Evolutionary conservation across 495 filamentous ascomycete species (phyloP).

Genomic region (Penicillium subrubescens): DNA sequence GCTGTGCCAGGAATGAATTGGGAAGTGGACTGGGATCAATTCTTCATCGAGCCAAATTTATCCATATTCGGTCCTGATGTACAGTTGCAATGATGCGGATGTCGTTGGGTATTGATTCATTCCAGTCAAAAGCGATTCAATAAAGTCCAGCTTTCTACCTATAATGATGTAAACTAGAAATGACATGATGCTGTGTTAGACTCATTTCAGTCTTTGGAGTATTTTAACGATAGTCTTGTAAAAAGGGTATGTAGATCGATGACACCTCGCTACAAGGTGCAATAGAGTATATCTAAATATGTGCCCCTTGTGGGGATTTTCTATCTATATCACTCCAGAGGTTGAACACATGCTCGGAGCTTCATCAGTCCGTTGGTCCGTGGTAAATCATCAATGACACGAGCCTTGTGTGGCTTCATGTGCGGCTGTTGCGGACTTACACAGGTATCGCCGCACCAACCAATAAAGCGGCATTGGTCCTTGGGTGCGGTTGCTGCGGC

Average conservation of each 20-base stretch:
- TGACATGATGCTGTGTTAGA: too few relatives aligned
- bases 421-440: neutral
- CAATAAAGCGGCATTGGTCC: neutral
- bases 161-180: too few relatives aligned
- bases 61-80: neutral
- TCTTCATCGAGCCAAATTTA: neutral
- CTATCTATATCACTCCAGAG: neutral
- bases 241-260: too few relatives aligned
- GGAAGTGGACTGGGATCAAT: neutral
- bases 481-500: neutral
- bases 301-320: neutral
- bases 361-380: neutral
- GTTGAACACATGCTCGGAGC: neutral
- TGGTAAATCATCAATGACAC: neutral
- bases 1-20: neutral
- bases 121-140: neutral
- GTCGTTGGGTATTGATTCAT: neutral
- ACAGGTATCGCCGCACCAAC: neutral
- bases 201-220: too few relatives aligned
- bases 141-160: too few relatives aligned
- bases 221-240: too few relatives aligned
- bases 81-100: neutral
- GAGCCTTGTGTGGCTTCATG: neutral
- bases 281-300: neutral
- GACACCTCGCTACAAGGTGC: too few relatives aligned